These are phyloP conservation scores for Aspergillus udagawae DNA, from an alignment of 2,329 filamentous ascomycete genomes.

Conservation along the genomic window DNA sequence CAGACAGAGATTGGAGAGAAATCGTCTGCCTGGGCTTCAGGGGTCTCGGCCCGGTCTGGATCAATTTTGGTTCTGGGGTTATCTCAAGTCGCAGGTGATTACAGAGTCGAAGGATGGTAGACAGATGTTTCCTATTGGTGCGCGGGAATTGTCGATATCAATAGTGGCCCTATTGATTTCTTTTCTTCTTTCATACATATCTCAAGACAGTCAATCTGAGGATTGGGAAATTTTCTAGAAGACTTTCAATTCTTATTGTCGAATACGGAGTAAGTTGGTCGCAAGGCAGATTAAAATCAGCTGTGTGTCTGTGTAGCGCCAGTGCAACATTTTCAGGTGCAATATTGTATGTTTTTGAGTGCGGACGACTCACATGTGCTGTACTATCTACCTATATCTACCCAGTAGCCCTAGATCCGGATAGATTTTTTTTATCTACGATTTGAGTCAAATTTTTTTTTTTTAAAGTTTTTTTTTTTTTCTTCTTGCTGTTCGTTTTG, in stretches of 20 bases:
- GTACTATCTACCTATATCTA: not conserved
- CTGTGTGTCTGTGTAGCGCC: not conserved
- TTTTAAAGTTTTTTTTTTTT: not conserved
- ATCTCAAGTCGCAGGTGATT: not conserved
- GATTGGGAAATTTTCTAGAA: not conserved
- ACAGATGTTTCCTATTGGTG: not conserved
- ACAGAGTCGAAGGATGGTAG: no score
- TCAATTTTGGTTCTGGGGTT: not conserved
- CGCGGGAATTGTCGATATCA: not conserved
- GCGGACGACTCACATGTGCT: not conserved
- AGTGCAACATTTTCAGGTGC: not conserved
- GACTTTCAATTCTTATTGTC: not conserved
- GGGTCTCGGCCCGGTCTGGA: not conserved
- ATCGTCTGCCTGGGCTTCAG: not conserved
- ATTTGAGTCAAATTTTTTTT: not conserved
- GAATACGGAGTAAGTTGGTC: not conserved
- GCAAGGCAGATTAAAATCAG: not conserved
- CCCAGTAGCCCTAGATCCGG: not conserved
- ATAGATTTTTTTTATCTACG: not conserved
- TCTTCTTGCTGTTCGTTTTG: not conserved
- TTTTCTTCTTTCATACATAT: not conserved
- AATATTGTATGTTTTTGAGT: not conserved
- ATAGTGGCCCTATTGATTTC: not conserved
- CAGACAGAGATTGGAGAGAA: not conserved
- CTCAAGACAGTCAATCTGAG: not conserved